phyloP scores from a whole-genome alignment of 2,329 filamentous ascomycete genomes.

The Rugonectria rugulosa region DNA sequence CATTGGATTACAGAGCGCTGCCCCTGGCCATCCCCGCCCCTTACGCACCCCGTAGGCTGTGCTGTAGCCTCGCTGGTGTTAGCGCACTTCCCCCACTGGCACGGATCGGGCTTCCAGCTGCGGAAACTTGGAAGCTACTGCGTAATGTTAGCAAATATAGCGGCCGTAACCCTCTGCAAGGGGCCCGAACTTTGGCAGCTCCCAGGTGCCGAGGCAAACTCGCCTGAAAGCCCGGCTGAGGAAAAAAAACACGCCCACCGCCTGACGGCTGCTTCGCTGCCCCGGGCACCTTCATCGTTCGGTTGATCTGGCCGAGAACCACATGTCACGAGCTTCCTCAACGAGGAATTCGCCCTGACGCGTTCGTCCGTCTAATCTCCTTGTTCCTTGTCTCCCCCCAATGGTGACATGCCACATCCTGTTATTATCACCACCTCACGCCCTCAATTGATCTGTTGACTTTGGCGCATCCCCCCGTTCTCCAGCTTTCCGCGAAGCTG shows the following conservation, averaged over 20 bases:
- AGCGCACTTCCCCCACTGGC: slow-evolving; percentile 1
- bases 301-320: slow-evolving; percentile 28
- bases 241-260: slow-evolving; percentile 21
- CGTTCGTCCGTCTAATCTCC: slow-evolving; percentile 36
- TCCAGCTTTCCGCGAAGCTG: not conserved
- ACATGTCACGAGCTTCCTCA: slow-evolving; percentile 38
- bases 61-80: slow-evolving; percentile 14
- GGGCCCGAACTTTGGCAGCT: not conserved
- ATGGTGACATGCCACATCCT: slow-evolving; percentile 17
- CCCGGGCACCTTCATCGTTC: too few relatives aligned
- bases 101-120: slow-evolving; percentile 7
- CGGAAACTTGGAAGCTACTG: slow-evolving; percentile 15
- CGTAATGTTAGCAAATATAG: slow-evolving; percentile 1
- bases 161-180: not conserved
- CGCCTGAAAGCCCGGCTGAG: slow-evolving; percentile 19
- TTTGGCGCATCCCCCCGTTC: slow-evolving; percentile 1
- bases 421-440: slow-evolving; percentile 14
- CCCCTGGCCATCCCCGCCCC: slow-evolving; percentile 12
- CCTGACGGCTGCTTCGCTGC: slow-evolving; percentile 19
- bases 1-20: too few relatives aligned
- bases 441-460: slow-evolving; percentile 13
- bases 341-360: slow-evolving; percentile 35
- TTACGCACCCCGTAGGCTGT: too few relatives aligned
- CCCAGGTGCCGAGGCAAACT: slow-evolving; percentile 31
- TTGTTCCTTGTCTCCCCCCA: slow-evolving; percentile 16